Evolutionary conservation across 495 filamentous ascomycete species (phyloP), one percentile per base, ranked within the genome.

Genomic region (Zalerion maritima): DNA sequence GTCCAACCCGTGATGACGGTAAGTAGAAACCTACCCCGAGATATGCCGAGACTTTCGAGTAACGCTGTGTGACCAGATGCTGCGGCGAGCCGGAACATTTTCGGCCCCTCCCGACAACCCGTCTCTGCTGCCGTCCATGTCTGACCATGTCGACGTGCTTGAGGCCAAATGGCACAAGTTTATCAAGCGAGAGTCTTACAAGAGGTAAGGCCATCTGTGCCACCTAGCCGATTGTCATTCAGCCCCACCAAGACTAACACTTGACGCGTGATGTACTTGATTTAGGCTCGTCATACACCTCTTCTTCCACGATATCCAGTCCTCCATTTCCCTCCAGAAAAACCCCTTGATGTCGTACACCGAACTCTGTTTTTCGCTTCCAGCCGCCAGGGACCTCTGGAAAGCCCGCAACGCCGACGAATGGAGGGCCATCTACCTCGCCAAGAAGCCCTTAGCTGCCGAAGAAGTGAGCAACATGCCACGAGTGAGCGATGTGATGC

Each of bases 281-380:
- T 29, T 18, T 19, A 58, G 69, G 20, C 59, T 73, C 5, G 62
- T 56, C 3, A 54, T 67, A 17, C 60, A 65, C 32, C 25, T 62
- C 5, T 67, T 72, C 30, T 34, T 62, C 3, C 66, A 69, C 29
- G 69, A 74, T 41, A 41, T 57, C 2, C 66, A 73, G 35, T 50
- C 58, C 6, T 64, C 67, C 2, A 50, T 74, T 14, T 47, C 62
- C 9, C 42, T 71, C 2, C 56, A 64, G 10, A 53, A 55, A 24
- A 62, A 50, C 17, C 58, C 67, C 2, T 34, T 71, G 1, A 60
- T 73, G 29, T 70, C 69, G 1, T 73, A 71, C 38, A 55, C 66
- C 6, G 70, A 75, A 26, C 34, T 74, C 5, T 53, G 58, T n/a
- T 49, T 73, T 5, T 58, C 64, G 6, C 40, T 73, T 5, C 68